phyloP scores from a whole-genome alignment of 768 basidiomycete species.

The Pseudohyphozyma bogoriensis region DNA sequence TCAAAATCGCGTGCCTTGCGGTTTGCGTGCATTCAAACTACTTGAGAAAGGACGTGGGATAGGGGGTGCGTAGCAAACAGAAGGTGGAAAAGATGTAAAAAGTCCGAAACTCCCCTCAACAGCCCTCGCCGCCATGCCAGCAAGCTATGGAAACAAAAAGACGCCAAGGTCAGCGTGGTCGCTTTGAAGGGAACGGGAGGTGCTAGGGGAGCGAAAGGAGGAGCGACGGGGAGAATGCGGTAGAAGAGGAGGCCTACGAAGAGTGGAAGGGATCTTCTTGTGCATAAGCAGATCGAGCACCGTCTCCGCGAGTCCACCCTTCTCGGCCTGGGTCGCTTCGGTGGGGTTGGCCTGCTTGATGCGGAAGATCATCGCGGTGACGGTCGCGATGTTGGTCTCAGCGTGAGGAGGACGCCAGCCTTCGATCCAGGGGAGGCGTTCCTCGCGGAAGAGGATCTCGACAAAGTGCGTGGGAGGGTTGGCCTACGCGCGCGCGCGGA shows the following conservation, averaged over 20 bases:
- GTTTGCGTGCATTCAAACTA: no score
- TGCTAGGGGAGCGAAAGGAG: no score
- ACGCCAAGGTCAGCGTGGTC: no score
- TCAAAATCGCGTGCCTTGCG: no score
- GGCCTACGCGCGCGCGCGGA: no score
- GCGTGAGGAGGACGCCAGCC: neutral
- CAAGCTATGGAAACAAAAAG: no score
- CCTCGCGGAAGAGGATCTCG: neutral
- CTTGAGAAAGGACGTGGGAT: no score
- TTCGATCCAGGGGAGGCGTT: neutral
- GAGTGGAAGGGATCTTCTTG: neutral
- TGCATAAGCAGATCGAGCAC: neutral
- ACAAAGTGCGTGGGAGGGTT: neutral
- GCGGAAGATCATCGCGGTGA: neutral
- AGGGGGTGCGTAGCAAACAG: no score
- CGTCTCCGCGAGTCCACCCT: neutral
- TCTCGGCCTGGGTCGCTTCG: neutral
- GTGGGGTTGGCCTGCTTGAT: neutral
- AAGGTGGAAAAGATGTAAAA: constrained; percentile 16
- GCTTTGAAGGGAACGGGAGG: no score
- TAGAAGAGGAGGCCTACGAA: no score
- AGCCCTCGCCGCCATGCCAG: neutral
- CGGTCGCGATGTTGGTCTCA: neutral
- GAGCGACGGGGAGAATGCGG: no score
- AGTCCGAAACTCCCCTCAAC: neutral